A percentile compares a stretch with the other conserved stretches of the same genome.
Evolutionary conservation across 352 stramenopile species (phyloP).

Genomic region (Globisporangium polare): DNA sequence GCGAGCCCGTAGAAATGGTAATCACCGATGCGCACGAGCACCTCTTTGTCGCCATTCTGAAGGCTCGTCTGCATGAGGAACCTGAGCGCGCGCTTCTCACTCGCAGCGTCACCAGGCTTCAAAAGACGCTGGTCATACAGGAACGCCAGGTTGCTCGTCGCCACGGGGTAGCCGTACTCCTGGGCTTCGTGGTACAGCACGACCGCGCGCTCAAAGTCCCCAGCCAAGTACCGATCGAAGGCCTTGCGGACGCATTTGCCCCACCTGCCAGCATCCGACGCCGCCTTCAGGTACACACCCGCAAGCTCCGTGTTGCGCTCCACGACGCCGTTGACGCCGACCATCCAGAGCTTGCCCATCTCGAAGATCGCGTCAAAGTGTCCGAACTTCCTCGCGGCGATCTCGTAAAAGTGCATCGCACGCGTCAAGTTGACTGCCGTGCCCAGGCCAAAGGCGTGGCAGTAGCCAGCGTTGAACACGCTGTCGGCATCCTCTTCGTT

Average conservation of each 20-base stretch:
- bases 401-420: conserved; percentile 59
- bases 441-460: conserved; percentile 61
- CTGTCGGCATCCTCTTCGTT: conserved; percentile 84
- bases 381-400: conserved; percentile 66
- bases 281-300: conserved; percentile 51
- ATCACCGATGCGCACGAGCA: conserved; percentile 67
- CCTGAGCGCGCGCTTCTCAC: conserved; percentile 30
- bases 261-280: conserved; percentile 64
- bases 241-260: conserved; percentile 41
- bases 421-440: conserved; percentile 44
- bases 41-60: conserved; percentile 51
- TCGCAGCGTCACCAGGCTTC: conserved; percentile 12
- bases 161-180: conserved; percentile 56
- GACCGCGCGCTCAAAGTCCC: conserved; percentile 39
- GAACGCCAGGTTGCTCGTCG: conserved; percentile 73
- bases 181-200: conserved; percentile 63
- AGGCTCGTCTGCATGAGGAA: conserved; percentile 35
- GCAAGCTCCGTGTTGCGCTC: conserved; percentile 23
- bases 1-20: conserved; percentile 71
- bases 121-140: conserved; percentile 64
- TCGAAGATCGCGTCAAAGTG: conserved; percentile 84
- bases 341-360: conserved; percentile 56
- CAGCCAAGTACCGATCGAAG: conserved; percentile 56
- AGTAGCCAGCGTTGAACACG: conserved; percentile 89
- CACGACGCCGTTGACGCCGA: conserved; percentile 25